A percentile compares a stretch with the other conserved stretches of the same genome.
These are phyloP conservation scores for Scleroderma bovista DNA, from an alignment of 768 basidiomycete species.

Conservation along the genomic window DNA sequence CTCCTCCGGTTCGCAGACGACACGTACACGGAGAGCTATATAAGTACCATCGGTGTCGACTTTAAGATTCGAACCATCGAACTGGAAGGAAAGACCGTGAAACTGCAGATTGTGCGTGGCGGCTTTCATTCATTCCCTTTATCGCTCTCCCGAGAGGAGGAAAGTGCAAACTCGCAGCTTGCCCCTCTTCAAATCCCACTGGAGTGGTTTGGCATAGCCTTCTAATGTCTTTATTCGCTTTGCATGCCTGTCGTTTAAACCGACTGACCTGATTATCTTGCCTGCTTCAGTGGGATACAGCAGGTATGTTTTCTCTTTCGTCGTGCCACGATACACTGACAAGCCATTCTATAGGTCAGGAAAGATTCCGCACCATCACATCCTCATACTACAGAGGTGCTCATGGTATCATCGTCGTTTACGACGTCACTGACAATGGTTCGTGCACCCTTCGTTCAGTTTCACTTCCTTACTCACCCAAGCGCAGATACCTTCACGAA, in stretches of 20 bases:
- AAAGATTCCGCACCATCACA: slow-evolving; percentile 98
- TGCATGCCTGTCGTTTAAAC: neutral
- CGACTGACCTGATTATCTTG: slow-evolving; percentile 14
- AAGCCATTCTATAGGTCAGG: slow-evolving; percentile 62
- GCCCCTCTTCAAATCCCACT: neutral
- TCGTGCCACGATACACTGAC: slow-evolving; percentile 2
- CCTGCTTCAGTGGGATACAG: slow-evolving; percentile 81
- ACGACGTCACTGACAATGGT: slow-evolving; percentile 96
- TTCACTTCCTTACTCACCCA: slow-evolving; percentile 5
- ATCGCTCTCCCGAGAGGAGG: neutral
- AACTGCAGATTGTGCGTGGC: slow-evolving; percentile 89
- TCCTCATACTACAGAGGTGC: slow-evolving; percentile 99
- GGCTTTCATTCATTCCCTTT: slow-evolving; percentile 1
- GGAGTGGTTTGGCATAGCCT: neutral
- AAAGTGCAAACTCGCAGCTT: neutral
- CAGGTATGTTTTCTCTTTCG: slow-evolving; percentile 46
- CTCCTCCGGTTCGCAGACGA: slow-evolving; percentile 93
- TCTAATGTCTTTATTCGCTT: neutral
- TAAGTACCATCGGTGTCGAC: slow-evolving; percentile 96
- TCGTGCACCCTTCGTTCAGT: slow-evolving; percentile 7
- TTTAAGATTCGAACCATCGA: slow-evolving; percentile 99
- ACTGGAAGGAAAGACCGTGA: slow-evolving; percentile 96
- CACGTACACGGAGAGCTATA: slow-evolving; percentile 96
- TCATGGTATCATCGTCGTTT: slow-evolving; percentile 98
- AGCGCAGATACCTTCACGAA: slow-evolving; percentile 83